Evolutionary conservation across 2,329 filamentous ascomycete species (phyloP).

Genomic region (Penicillium paneum): DNA sequence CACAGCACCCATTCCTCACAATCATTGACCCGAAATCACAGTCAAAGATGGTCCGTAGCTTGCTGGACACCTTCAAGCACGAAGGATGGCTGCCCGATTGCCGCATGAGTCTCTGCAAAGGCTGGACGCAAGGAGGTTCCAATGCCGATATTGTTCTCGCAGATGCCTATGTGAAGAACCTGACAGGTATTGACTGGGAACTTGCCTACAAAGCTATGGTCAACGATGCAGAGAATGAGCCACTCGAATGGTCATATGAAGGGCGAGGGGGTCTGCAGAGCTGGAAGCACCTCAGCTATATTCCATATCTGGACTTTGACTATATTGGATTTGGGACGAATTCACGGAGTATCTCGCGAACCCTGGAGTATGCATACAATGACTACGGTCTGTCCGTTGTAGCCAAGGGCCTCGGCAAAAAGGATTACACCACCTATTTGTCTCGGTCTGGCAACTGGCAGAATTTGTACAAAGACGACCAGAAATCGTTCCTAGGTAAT

Average conservation of each 20-base stretch:
- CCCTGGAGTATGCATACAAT: constrained; percentile 72
- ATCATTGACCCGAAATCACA: constrained; percentile 28
- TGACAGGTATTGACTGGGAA: constrained; percentile 63
- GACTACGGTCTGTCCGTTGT: constrained; percentile 64
- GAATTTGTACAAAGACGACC: constrained; percentile 61
- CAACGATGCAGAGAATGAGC: constrained; percentile 67
- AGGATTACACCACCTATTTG: constrained; percentile 48
- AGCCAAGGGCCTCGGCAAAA: constrained; percentile 54
- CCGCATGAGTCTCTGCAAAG: constrained; percentile 33
- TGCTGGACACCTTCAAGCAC: constrained; percentile 31
- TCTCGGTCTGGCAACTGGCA: constrained; percentile 59
- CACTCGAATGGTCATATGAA: constrained; percentile 64
- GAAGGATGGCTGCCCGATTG: constrained; percentile 33
- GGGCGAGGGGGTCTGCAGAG: constrained; percentile 66
- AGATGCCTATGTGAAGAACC: constrained; percentile 64
- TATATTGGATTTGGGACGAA: constrained; percentile 62
- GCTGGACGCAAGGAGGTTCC: constrained; percentile 27
- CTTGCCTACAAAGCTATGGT: constrained; percentile 64
- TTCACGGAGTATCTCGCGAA: constrained; percentile 66
- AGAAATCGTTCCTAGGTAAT: constrained; percentile 51
- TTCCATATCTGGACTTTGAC: constrained; percentile 67
- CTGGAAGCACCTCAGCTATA: constrained; percentile 67
- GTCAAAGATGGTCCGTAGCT: constrained; percentile 28
- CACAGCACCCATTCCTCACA: constrained; percentile 28
- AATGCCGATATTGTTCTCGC: constrained; percentile 67